phyloP scores from a whole-genome alignment of 805 yeast genomes.

The Candida saitoana region DNA sequence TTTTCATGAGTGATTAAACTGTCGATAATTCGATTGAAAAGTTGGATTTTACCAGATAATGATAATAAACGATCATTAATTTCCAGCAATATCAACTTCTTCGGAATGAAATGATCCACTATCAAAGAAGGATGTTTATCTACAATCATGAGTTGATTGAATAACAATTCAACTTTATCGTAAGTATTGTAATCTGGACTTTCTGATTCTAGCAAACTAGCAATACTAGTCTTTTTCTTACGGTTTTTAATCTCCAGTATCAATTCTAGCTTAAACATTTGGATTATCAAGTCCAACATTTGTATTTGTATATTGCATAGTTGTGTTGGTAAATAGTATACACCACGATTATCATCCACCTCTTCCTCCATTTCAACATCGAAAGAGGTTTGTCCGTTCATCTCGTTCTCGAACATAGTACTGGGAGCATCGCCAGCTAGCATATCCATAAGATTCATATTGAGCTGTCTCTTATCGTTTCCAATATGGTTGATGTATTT shows the following conservation, averaged over 20 bases:
- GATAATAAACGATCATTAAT: slow-evolving; percentile 50
- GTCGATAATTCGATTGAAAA: slow-evolving; percentile 49
- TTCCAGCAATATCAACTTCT: slow-evolving; percentile 62
- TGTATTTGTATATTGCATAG: slow-evolving; percentile 33
- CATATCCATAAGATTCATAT: slow-evolving; percentile 39
- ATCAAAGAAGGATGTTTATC: slow-evolving; percentile 65
- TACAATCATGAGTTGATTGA: slow-evolving; percentile 46
- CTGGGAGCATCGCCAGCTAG: slow-evolving; percentile 31
- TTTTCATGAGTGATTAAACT: slow-evolving; percentile 18
- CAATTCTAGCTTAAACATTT: slow-evolving; percentile 25
- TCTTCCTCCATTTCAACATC: slow-evolving; percentile 4
- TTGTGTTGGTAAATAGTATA: slow-evolving; percentile 33
- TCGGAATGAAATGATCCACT: slow-evolving; percentile 76
- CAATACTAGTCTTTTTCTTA: slow-evolving; percentile 31
- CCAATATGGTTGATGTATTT: not conserved
- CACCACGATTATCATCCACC: slow-evolving; percentile 10
- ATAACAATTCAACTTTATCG: slow-evolving; percentile 40
- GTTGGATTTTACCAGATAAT: slow-evolving; percentile 57
- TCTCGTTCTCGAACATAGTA: slow-evolving; percentile 9
- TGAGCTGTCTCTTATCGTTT: not conserved
- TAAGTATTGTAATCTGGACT: slow-evolving; percentile 8
- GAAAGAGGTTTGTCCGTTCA: not conserved
- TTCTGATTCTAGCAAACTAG: slow-evolving; percentile 28
- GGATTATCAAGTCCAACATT: slow-evolving; percentile 28
- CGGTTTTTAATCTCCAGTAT: slow-evolving; percentile 18